Percentiles rank a stretch among this genome's conserved stretches.
These are phyloP conservation scores for Crithidia bombi DNA, from an alignment of 208 protist species.

Conservation along the genomic window DNA sequence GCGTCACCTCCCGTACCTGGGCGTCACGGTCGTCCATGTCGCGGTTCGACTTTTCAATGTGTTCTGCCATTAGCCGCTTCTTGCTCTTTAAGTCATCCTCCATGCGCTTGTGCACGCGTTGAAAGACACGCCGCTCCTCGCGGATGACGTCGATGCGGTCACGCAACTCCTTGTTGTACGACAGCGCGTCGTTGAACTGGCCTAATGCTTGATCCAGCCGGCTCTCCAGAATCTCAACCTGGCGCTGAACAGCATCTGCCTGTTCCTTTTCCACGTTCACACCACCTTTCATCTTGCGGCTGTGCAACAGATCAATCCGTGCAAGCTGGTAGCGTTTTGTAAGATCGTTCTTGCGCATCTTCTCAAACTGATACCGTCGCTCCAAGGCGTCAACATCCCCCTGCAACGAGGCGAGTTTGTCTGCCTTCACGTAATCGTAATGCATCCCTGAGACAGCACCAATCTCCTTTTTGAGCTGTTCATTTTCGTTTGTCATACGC, in stretches of 20 bases:
- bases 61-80: conserved; percentile 94
- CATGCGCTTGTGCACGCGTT: conserved; percentile 96
- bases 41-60: conserved; percentile 94
- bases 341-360: conserved; percentile 91
- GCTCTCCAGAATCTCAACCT: conserved; percentile 96
- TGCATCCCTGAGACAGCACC: conserved; percentile 58
- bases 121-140: conserved; percentile 96
- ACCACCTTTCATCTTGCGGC: conserved; percentile 85
- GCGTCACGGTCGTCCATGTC: conserved; percentile 95
- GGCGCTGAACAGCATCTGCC: conserved; percentile 86
- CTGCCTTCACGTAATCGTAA: conserved; percentile 89
- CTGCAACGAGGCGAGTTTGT: conserved; percentile 84
- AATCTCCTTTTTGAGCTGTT: conserved; percentile 91
- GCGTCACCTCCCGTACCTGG: conserved; percentile 86
- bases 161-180: conserved; percentile 95
- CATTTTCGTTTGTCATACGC: conserved; percentile 80
- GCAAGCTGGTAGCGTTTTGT: conserved; percentile 86
- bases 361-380: conserved; percentile 91
- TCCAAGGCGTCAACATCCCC: conserved; percentile 90
- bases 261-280: conserved; percentile 93
- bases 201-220: conserved; percentile 94
- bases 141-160: conserved; percentile 96
- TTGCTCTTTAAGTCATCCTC: conserved; percentile 93
- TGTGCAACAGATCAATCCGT: conserved; percentile 87
- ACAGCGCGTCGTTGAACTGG: conserved; percentile 96